Conservation (phyloP, 805 yeast genomes). For the Candida morakotiae region DNA sequence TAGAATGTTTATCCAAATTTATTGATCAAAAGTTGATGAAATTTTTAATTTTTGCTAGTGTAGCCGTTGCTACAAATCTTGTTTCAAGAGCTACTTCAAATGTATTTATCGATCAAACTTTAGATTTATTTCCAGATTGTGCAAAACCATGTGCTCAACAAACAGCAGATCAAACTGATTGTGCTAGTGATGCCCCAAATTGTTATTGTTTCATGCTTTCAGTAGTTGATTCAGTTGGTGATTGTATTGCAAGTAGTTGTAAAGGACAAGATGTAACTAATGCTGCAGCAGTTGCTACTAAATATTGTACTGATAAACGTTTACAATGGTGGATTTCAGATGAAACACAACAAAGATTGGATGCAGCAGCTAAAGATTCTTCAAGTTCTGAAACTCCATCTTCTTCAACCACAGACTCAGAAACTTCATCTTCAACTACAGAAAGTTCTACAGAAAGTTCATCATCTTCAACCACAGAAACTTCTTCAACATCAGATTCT, state of each 20-base stretch:
- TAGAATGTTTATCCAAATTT: too few relatives aligned
- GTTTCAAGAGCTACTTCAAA: conserved; percentile 14
- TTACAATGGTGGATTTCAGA: conserved; percentile 4
- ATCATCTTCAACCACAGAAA: not conserved
- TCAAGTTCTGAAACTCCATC: not conserved
- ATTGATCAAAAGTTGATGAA: not conserved
- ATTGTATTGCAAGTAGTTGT: conserved; percentile 38
- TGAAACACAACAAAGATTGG: conserved; percentile 1
- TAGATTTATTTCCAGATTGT: conserved; percentile 36
- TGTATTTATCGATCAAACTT: conserved; percentile 22
- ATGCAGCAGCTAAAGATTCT: not conserved
- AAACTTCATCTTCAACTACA: not conserved
- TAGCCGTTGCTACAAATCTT: not conserved
- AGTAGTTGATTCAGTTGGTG: conserved; percentile 29
- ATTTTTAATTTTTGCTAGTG: not conserved
- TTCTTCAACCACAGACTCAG: not conserved
- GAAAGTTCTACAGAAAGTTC: not conserved
- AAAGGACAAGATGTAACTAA: conserved; percentile 24
- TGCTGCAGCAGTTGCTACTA: conserved; percentile 24
- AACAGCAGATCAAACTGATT: conserved; percentile 39
- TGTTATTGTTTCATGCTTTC: conserved; percentile 40
- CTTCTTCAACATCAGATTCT: not conserved
- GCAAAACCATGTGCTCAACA: conserved; percentile 33
- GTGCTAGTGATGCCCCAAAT: conserved; percentile 42
- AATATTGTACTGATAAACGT: not conserved